Conservation (phyloP, 2,329 filamentous ascomycete species). For the Fusarium concolor region DNA sequence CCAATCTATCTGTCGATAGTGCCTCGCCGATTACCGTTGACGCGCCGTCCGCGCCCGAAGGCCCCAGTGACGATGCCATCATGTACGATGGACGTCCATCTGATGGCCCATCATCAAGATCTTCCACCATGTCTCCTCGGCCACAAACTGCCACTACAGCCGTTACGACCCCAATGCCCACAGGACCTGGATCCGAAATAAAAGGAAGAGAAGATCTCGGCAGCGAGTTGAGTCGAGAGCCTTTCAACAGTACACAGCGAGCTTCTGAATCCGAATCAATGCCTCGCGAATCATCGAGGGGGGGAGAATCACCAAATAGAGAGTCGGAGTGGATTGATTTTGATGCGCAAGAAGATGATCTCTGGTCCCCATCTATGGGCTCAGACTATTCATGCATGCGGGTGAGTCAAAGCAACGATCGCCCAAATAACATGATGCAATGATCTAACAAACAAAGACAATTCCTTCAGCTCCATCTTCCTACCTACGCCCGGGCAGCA, state of each 20-base stretch:
- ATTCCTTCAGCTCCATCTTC: constrained; percentile 85
- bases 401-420: constrained; percentile 45
- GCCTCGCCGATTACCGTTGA: constrained; percentile 40
- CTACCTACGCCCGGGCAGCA: constrained; percentile 86
- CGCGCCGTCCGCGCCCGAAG: constrained; percentile 36
- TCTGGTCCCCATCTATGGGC: constrained; percentile 53
- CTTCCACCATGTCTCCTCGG: constrained; percentile 58
- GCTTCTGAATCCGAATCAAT: constrained; percentile 35
- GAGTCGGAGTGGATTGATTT: constrained; percentile 42
- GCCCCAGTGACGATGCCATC: constrained; percentile 42
- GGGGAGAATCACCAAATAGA: constrained; percentile 30
- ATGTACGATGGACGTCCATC: constrained; percentile 45
- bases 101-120: constrained; percentile 51
- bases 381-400: constrained; percentile 53
- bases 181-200: constrained; percentile 46
- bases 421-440: constrained; percentile 5
- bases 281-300: constrained; percentile 23
- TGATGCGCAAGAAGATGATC: constrained; percentile 47
- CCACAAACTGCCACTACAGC: constrained; percentile 52
- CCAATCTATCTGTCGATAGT: constrained; percentile 35
- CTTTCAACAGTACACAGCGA: constrained; percentile 36
- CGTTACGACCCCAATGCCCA: constrained; percentile 51
- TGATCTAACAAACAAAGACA: constrained; percentile 60
- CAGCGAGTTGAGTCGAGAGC: constrained; percentile 40
- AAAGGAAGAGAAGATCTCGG: constrained; percentile 51